phyloP scores from a whole-genome alignment of 129 eudicot species.

The Arctium minus region DNA sequence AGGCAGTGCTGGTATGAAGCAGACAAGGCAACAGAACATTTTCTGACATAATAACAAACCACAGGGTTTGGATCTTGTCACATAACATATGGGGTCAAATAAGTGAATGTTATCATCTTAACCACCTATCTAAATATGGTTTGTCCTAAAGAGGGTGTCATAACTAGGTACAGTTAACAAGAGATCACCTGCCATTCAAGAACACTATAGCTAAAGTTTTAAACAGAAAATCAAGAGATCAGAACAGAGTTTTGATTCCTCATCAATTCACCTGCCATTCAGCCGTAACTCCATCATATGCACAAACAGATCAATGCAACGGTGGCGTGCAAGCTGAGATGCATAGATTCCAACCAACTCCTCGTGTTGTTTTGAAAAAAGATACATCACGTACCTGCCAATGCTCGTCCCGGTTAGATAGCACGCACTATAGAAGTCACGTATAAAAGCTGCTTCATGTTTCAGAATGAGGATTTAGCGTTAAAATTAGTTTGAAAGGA shows the following conservation, averaged over 20 bases:
- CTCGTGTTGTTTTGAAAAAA: conserved; percentile 83
- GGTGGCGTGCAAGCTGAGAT: conserved; percentile 93
- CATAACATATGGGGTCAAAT: neutral
- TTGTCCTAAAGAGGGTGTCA: neutral
- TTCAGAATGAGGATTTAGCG: neutral
- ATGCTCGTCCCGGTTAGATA: conserved; percentile 1
- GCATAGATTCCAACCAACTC: conserved; percentile 96
- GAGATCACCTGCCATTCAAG: neutral
- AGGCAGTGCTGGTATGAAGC: too few relatives aligned
- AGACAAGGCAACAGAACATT: too few relatives aligned
- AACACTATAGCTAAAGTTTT: neutral
- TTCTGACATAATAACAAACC: too few relatives aligned
- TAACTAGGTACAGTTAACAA: neutral
- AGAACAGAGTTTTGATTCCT: neutral
- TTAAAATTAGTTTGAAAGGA: neutral
- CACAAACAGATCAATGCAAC: conserved; percentile 92
- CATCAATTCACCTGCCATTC: conserved; percentile 59
- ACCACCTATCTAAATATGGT: neutral
- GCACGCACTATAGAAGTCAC: neutral
- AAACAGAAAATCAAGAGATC: neutral
- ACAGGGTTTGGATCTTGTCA: neutral
- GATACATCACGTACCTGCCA: conserved; percentile 86
- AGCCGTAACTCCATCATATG: conserved; percentile 99
- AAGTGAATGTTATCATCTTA: neutral
- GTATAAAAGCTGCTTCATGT: neutral